phyloP scores from a whole-genome alignment of 108 stramenopile species.

The Nitzschia sp. region DNA sequence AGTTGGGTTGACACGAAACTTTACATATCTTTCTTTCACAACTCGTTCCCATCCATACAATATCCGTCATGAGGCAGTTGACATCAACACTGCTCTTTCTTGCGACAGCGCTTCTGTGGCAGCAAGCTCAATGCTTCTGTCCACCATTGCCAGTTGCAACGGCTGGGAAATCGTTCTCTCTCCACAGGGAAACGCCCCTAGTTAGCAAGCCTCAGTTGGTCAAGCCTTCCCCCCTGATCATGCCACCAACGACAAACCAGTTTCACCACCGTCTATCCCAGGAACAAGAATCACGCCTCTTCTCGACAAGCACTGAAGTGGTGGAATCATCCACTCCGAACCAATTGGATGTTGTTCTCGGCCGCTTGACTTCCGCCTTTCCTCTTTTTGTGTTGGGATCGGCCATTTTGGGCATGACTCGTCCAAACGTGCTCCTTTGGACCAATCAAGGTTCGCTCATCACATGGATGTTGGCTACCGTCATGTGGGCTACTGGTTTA shows the following conservation, averaged over 20 bases:
- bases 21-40: too few relatives aligned
- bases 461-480: conserved; percentile 67
- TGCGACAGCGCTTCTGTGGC: too few relatives aligned
- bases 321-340: background rate
- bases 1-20: too few relatives aligned
- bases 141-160: too few relatives aligned
- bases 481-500: conserved; percentile 92
- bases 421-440: conserved; percentile 67
- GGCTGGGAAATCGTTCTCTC: too few relatives aligned
- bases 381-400: conserved; percentile 80
- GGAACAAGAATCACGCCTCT: background rate
- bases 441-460: conserved; percentile 72
- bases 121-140: too few relatives aligned
- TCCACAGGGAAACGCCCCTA: too few relatives aligned
- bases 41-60: too few relatives aligned
- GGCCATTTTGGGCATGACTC: conserved; percentile 54
- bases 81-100: too few relatives aligned
- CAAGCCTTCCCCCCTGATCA: too few relatives aligned
- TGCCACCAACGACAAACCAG: background rate
- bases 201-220: too few relatives aligned
- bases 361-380: conserved; percentile 75
- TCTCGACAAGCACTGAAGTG: background rate
- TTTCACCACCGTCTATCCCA: background rate
- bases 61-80: too few relatives aligned
- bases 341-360: conserved; percentile 59